Evolutionary conservation across 1,139 yeast species (phyloP), one percentile per base, ranked within the genome.

Genomic region (Suhomyces bokatorum): DNA sequence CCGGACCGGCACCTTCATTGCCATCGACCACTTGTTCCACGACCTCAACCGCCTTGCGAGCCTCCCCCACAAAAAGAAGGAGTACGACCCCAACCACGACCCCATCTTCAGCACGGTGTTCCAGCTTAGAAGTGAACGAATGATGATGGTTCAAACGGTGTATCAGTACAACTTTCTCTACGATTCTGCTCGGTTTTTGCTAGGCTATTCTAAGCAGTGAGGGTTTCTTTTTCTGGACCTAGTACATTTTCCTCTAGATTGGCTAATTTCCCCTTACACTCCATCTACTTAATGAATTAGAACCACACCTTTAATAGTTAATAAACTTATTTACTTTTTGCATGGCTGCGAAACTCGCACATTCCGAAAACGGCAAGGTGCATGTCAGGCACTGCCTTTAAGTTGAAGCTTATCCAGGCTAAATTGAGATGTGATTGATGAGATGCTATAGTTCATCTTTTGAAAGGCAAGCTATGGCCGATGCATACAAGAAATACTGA

Each of bases 1-100:
- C 5, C 69, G 95, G 47, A 81, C 95, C 0, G 95, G 95, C 1
- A 86, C 95, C 0, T 87, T 81, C 56, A 80, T 87, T 17, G 82
- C 87, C 1, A 60, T 84, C 40, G 91, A 87, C 58, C 78, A 81
- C 52, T 63, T 81, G 30, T 59, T 73, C 45, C 72, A 69, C 44
- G 62, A 59, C 33, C 41, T 45, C 35, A 44, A 31, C 32, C 37
- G 31, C 16, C 41, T 45, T 10, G 20, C 16, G 10, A 22, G 39
- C 2, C 16, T 28, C 15, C 34, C 40, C 5, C 7, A n/a, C 20
- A 39, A 37, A 10, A 35, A 22, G 12, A 43, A 32, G 28, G 39
- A 35, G 8, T 52, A 53, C 37, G 46, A 47, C 20, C 33, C 32
- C 12, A 36, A 35, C 30, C 26, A 43, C 9, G 74, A 70, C 46